A percentile compares a stretch with the other conserved stretches of the same genome.
These are phyloP conservation scores for Trichoderma citrinoviride DNA, from an alignment of 2,329 filamentous ascomycete genomes.

Conservation along the genomic window DNA sequence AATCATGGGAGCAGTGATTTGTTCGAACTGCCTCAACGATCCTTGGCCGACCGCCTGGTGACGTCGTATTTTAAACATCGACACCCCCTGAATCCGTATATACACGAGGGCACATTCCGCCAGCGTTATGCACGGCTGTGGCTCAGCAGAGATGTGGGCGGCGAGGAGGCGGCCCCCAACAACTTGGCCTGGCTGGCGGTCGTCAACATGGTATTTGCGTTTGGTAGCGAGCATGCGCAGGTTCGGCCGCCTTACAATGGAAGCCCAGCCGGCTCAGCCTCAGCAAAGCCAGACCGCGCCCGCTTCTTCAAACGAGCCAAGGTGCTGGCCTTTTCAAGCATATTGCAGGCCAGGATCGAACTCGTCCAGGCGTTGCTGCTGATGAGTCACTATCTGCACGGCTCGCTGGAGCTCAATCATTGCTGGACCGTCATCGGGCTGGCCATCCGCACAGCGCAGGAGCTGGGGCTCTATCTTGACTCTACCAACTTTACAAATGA, in stretches of 20 bases:
- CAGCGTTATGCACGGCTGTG: slow-evolving; percentile 9
- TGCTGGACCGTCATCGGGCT: slow-evolving; percentile 15
- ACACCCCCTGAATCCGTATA: slow-evolving; percentile 14
- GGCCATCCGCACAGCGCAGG: slow-evolving; percentile 12
- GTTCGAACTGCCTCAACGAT: slow-evolving; percentile 12
- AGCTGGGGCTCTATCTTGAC: slow-evolving; percentile 13
- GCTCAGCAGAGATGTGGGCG: slow-evolving; percentile 14
- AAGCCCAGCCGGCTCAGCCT: background rate
- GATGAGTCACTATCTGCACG: slow-evolving; percentile 16
- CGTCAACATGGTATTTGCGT: slow-evolving; percentile 17
- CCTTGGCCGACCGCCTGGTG: slow-evolving; percentile 7
- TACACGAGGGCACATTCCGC: slow-evolving; percentile 12
- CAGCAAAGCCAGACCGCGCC: slow-evolving; percentile 8
- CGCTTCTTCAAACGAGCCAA: slow-evolving; percentile 17
- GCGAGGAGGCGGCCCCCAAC: slow-evolving; percentile 13
- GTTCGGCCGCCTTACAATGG: background rate
- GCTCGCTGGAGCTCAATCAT: slow-evolving; percentile 11
- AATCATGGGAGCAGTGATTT: slow-evolving; percentile 6
- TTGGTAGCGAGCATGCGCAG: slow-evolving; percentile 12
- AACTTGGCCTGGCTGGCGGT: slow-evolving; percentile 8
- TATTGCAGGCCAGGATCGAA: slow-evolving; percentile 12
- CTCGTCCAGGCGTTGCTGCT: slow-evolving; percentile 12
- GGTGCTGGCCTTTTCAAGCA: slow-evolving; percentile 13
- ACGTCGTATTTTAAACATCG: slow-evolving; percentile 11
- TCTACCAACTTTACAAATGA: slow-evolving; percentile 4